phyloP scores from a whole-genome alignment of 441 rosid species.

The Erysimum cheiri region DNA sequence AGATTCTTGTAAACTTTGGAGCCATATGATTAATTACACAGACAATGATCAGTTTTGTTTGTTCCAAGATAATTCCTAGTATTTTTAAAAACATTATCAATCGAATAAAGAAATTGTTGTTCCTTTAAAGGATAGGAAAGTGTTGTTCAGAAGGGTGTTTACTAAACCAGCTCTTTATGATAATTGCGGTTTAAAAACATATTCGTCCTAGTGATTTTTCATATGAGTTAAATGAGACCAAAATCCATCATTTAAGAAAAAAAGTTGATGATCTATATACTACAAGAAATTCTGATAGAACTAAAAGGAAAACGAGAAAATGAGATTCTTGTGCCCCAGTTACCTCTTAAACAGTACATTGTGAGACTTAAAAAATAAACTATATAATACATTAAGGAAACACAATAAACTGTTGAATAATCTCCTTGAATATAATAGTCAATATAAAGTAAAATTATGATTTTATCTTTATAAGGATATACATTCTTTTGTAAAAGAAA shows the following conservation, averaged over 20 bases:
- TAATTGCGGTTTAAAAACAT: slow-evolving; percentile 1
- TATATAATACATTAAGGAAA: background rate
- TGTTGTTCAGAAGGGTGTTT: background rate
- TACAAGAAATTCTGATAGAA: background rate
- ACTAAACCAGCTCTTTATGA: background rate
- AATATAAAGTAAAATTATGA: slow-evolving; percentile 22
- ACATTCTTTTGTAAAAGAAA: background rate
- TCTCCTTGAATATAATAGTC: background rate
- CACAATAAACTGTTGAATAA: background rate
- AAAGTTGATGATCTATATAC: background rate
- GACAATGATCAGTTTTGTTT: slow-evolving; percentile 41
- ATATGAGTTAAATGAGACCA: background rate
- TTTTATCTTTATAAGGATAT: slow-evolving; percentile 16
- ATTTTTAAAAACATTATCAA: slow-evolving; percentile 5
- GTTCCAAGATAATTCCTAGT: slow-evolving; percentile 35
- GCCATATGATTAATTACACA: slow-evolving; percentile 47
- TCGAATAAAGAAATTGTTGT: background rate
- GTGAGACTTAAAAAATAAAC: background rate
- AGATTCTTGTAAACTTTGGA: slow-evolving; percentile 36
- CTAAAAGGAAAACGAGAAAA: background rate
- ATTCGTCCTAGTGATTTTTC: background rate
- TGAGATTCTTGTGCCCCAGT: background rate
- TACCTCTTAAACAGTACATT: background rate
- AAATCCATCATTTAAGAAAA: background rate
- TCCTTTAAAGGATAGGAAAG: slow-evolving; percentile 2